Conservation (phyloP, 768 basidiomycete genomes). For the Boletus pseudopeckii region DNA sequence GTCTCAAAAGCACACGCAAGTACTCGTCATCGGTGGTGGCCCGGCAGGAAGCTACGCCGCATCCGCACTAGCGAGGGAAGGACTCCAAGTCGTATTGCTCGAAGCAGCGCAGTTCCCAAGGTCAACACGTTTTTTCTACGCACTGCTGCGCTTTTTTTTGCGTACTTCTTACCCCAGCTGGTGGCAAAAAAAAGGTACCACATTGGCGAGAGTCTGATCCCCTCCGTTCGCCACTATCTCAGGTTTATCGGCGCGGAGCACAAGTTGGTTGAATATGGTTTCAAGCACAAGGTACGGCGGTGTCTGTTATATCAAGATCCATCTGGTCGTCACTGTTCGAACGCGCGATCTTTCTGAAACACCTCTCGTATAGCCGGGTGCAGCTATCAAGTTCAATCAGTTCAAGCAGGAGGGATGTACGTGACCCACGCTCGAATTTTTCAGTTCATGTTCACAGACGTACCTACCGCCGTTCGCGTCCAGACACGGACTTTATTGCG, state of each 20-base stretch:
- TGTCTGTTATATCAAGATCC: background rate
- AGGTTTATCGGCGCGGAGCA: conserved; percentile 49
- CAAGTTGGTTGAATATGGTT: conserved; percentile 41
- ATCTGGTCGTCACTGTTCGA: background rate
- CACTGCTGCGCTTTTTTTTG: too few relatives aligned
- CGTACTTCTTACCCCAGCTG: background rate
- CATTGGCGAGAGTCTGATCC: conserved; percentile 46
- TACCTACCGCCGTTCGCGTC: background rate
- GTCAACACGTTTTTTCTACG: conserved; percentile 22
- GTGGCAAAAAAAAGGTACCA: conserved; percentile 36
- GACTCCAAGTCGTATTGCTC: conserved; percentile 52
- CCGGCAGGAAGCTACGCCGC: conserved; percentile 59
- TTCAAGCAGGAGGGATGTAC: conserved; percentile 56
- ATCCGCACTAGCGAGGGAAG: conserved; percentile 52
- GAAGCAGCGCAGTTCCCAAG: conserved; percentile 57
- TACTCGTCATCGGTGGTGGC: conserved; percentile 57
- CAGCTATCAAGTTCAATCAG: conserved; percentile 56
- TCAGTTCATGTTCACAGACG: background rate
- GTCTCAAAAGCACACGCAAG: conserved; percentile 21
- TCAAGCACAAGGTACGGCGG: conserved; percentile 42
- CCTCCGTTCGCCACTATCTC: conserved; percentile 51
- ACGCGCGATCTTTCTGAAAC: background rate
- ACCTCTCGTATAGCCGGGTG: conserved; percentile 45
- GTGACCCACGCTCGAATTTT: conserved; percentile 16
- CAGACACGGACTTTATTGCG: conserved; percentile 59